phyloP scores from a whole-genome alignment of 106 monocot genomes.

The Allium cepa region DNA sequence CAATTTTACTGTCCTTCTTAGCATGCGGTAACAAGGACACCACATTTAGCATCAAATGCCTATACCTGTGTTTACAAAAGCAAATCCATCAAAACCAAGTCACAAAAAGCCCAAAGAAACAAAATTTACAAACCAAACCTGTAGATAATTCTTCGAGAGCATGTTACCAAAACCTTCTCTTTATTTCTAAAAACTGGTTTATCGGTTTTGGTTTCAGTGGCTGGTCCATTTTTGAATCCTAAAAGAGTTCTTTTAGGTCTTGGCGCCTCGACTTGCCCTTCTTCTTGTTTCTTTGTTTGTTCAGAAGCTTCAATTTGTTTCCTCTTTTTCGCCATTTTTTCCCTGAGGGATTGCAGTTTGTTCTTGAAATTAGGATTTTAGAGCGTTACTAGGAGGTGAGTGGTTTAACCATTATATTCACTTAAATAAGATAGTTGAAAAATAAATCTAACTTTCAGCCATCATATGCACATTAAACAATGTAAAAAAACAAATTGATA shows the following conservation, averaged over 20 bases:
- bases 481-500: too few species aligned
- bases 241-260: constrained; percentile 64
- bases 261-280: not conserved
- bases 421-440: too few species aligned
- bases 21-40: constrained; percentile 85
- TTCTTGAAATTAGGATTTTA: too few species aligned
- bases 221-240: constrained; percentile 62
- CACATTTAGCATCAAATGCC: constrained; percentile 90
- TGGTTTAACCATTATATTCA: too few species aligned
- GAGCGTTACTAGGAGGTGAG: too few species aligned
- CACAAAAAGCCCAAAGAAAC: not conserved
- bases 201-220: not conserved
- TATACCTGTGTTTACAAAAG: constrained; percentile 38
- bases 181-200: constrained; percentile 61
- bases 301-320: too few species aligned
- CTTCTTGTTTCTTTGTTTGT: too few species aligned
- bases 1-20: constrained; percentile 95
- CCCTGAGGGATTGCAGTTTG: too few species aligned
- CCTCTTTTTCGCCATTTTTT: too few species aligned
- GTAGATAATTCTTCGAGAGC: constrained; percentile 77
- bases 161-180: constrained; percentile 92
- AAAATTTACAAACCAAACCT: constrained; percentile 35
- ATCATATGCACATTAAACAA: too few species aligned
- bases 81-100: not conserved
- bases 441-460: too few species aligned